Conservation (phyloP, 2,329 filamentous ascomycete species). For the Fusarium chuoi region DNA sequence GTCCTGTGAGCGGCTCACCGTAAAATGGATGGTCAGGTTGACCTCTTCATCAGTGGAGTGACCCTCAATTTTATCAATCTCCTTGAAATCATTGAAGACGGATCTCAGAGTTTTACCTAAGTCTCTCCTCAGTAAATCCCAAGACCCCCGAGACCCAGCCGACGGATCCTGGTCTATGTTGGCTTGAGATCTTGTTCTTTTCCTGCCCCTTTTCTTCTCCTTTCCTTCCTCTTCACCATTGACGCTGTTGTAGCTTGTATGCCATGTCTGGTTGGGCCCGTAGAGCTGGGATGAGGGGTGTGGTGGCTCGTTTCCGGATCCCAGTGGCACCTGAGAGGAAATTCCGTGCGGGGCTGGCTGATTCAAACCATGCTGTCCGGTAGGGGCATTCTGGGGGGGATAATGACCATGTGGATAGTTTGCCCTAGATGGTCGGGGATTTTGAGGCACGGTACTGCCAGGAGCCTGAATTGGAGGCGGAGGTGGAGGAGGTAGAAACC, state of each 20-base stretch:
- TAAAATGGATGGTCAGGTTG: too few species aligned
- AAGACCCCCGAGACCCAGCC: background rate
- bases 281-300: background rate
- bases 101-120: background rate
- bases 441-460: background rate
- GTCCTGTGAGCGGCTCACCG: too few species aligned
- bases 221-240: background rate
- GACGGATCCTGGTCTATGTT: background rate
- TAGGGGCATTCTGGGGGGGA: background rate
- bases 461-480: background rate
- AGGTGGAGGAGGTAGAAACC: too few species aligned
- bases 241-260: background rate
- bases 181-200: background rate
- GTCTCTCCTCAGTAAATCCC: background rate
- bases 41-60: too few species aligned
- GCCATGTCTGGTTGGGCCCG: background rate
- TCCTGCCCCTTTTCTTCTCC: background rate
- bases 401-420: background rate
- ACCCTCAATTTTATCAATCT: too few species aligned
- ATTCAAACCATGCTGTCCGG: background rate
- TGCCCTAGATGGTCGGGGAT: background rate
- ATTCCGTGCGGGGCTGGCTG: background rate
- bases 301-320: background rate
- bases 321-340: background rate
- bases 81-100: background rate